Evolutionary conservation across 176 grass and related monocot genomes (phyloP), one percentile per base, ranked within the genome.

Genomic region (Carex pumila): DNA sequence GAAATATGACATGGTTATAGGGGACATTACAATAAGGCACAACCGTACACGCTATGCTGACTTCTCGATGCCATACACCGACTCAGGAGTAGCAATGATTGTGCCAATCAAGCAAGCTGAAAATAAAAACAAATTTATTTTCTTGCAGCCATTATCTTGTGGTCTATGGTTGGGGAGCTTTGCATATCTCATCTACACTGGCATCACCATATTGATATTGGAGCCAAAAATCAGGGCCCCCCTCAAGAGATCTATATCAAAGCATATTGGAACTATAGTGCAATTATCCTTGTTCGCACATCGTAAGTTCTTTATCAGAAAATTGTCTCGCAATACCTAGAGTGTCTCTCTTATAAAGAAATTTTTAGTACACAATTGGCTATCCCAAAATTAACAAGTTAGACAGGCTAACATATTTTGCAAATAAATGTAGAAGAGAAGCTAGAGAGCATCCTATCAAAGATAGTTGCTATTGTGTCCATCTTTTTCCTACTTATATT

Each of bases 21-120:
- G 45, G 45, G 45, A 49, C 45, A 49, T 49, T 49, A 49, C 45
- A 49, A 70, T 90, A 34, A 84, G 69, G 12, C 65, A 59, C 12
- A 88, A 88, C 18, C 84, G 91, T 54, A 52, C 88, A 8, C 18
- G 32, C 22, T 84, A 84, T 12, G 88, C 86, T 11, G 84, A 93
- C 55, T 93, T 93, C 79, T 81, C 88, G 1, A 1, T 81, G 22
- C 84, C 88, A 14, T 93, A 90, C 83, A 88, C 87, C 7, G 88
- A 87, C 45, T 69, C 84, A 1, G 86, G 86, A 52, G 34, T 90
- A 41, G 72, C 80, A 4, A 90, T 93, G 88, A 17, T 93, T 41
- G 91, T 93, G 9, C 83, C 79, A 45, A 5, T 82, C 43, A 84
- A 63, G 41, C 21, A 84, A 41, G 55, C 65, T 29, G 47, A 12